phyloP scores from a whole-genome alignment of 495 filamentous ascomycete genomes.

The Thermothielavioides terrestris region DNA sequence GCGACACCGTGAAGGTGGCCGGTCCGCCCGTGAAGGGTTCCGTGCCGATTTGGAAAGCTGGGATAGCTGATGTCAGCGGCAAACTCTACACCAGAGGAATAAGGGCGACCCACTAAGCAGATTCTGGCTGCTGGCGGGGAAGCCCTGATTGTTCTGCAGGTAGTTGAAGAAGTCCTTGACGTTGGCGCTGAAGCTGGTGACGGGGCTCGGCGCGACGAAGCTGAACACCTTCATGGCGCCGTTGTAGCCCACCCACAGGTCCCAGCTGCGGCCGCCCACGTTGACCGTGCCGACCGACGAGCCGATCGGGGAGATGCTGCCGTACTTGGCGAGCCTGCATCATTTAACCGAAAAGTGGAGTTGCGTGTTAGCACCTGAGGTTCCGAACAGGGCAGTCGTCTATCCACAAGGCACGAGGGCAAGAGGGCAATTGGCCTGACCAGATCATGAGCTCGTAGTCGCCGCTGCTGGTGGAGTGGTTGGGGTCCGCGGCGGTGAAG shows the following conservation, averaged over 20 bases:
- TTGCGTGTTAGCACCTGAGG: no score
- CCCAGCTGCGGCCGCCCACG: slow-evolving; percentile 32
- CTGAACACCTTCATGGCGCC: slow-evolving; percentile 36
- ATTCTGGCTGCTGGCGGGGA: slow-evolving; percentile 34
- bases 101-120: slow-evolving; percentile 40
- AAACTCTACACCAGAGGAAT: no score
- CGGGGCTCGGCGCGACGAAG: slow-evolving; percentile 30
- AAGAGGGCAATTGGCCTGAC: slow-evolving; percentile 19
- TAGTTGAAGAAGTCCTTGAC: slow-evolving; percentile 40
- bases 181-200: slow-evolving; percentile 30
- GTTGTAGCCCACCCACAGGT: slow-evolving; percentile 32
- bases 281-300: slow-evolving; percentile 21
- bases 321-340: slow-evolving; percentile 33
- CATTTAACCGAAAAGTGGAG: no score
- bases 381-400: background rate
- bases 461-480: slow-evolving; percentile 37
- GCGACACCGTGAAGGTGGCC: no score
- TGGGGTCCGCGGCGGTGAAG: slow-evolving; percentile 39
- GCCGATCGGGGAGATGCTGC: slow-evolving; percentile 38
- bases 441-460: slow-evolving; percentile 47
- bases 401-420: background rate
- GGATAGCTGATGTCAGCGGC: no score
- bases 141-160: slow-evolving; percentile 28
- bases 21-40: no score
- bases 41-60: no score